A percentile compares a stretch with the other conserved stretches of the same genome.
These are phyloP conservation scores for Colletotrichum sp. DNA, from an alignment of 2,329 filamentous ascomycete species.

Conservation along the genomic window DNA sequence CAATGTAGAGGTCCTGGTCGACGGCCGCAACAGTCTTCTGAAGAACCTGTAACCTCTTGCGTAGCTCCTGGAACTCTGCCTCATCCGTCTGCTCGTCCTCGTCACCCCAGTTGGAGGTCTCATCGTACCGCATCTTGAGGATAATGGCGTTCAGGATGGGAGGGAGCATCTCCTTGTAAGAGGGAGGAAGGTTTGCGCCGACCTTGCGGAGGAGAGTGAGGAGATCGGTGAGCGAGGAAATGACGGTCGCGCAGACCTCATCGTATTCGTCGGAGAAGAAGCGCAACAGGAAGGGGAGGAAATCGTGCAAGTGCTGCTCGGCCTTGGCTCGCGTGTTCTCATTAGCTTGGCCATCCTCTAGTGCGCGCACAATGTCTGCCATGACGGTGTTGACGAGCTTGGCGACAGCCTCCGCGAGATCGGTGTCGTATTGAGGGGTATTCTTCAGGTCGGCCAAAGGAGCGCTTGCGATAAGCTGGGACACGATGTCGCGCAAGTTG, in stretches of 20 bases:
- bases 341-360: slow-evolving; percentile 71
- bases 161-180: slow-evolving; percentile 82
- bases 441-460: slow-evolving; percentile 79
- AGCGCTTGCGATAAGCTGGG: slow-evolving; percentile 83
- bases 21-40: slow-evolving; percentile 93
- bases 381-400: slow-evolving; percentile 93
- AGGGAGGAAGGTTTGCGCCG: slow-evolving; percentile 64
- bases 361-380: slow-evolving; percentile 83
- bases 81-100: slow-evolving; percentile 96
- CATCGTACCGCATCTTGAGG: slow-evolving; percentile 96
- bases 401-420: slow-evolving; percentile 92
- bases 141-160: slow-evolving; percentile 92
- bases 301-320: slow-evolving; percentile 80
- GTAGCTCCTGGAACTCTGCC: slow-evolving; percentile 93
- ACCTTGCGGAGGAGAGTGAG: slow-evolving; percentile 89
- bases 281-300: slow-evolving; percentile 85
- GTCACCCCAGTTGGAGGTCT: slow-evolving; percentile 90
- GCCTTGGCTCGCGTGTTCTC: slow-evolving; percentile 74
- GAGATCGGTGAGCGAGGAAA: slow-evolving; percentile 90
- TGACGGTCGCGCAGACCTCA: slow-evolving; percentile 95
- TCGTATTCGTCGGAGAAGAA: slow-evolving; percentile 99
- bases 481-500: slow-evolving; percentile 83
- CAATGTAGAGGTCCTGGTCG: slow-evolving; percentile 86
- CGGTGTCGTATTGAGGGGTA: slow-evolving; percentile 90
- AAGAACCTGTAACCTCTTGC: slow-evolving; percentile 86